phyloP scores from a whole-genome alignment of 257 asterid genomes.

The Solanum tarapatanum region DNA sequence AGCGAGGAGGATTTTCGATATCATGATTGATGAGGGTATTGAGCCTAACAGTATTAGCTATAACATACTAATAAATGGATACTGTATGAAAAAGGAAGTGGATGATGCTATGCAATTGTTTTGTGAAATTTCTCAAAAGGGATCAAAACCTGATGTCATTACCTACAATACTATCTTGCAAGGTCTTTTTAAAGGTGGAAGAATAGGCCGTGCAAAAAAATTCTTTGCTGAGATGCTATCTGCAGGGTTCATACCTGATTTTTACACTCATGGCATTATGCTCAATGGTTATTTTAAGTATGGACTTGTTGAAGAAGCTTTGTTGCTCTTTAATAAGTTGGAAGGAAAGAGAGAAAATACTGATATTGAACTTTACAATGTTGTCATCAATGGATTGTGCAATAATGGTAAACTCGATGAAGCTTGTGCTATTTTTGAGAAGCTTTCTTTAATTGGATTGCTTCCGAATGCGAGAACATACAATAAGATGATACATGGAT shows the following conservation, averaged over 20 bases:
- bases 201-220: background rate
- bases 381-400: background rate
- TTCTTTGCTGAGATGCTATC: background rate
- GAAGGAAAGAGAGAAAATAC: background rate
- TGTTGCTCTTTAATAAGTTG: background rate
- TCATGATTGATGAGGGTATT: background rate
- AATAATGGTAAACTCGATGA: background rate
- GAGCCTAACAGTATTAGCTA: background rate
- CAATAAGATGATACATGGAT: background rate
- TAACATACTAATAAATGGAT: background rate
- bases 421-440: background rate
- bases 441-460: background rate
- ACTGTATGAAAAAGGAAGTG: background rate
- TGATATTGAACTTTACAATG: background rate
- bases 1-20: background rate
- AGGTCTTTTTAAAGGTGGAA: background rate
- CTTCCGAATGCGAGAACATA: background rate
- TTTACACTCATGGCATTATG: background rate
- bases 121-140: background rate
- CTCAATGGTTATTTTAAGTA: slow-evolving; percentile 1
- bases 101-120: background rate
- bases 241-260: background rate
- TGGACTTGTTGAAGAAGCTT: background rate
- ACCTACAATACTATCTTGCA: background rate
- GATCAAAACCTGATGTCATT: background rate